A percentile compares a stretch with the other conserved stretches of the same genome.
Conservation (phyloP, 2,329 filamentous ascomycete genomes). For the Trichoderma atroviride region DNA sequence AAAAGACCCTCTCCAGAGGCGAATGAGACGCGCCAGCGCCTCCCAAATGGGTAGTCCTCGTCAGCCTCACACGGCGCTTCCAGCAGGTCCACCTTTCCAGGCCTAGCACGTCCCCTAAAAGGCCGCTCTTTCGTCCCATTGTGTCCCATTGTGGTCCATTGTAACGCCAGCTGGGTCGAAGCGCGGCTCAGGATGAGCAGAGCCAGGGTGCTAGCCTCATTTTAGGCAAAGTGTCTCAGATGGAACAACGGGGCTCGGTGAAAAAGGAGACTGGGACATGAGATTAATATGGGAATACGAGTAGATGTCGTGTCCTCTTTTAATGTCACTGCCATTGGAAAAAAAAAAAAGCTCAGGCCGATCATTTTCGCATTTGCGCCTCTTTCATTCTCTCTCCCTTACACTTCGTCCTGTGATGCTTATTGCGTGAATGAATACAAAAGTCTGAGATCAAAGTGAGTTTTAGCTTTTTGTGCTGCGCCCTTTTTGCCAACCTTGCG, state of each 20-base stretch:
- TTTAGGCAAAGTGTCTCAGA: constrained; percentile 22
- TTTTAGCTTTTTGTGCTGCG: constrained; percentile 13
- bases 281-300: constrained; percentile 2
- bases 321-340: neutral
- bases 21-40: constrained; percentile 20
- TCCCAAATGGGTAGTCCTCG: constrained; percentile 22
- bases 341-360: neutral
- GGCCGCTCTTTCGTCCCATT: neutral
- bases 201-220: constrained; percentile 12
- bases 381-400: neutral
- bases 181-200: neutral
- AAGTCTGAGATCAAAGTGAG: constrained; percentile 14
- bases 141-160: neutral
- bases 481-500: neutral
- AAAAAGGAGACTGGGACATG: constrained; percentile 6
- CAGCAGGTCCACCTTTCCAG: neutral
- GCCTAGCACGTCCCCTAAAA: neutral
- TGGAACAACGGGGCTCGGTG: constrained; percentile 9
- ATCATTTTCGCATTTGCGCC: neutral
- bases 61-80: constrained; percentile 17
- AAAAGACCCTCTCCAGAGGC: constrained; percentile 11
- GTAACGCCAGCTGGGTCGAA: constrained; percentile 11
- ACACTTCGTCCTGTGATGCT: constrained; percentile 14
- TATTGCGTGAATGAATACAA: neutral
- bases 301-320: constrained; percentile 18